Percentiles rank a stretch among this genome's conserved stretches.
Evolutionary conservation across 2,329 filamentous ascomycete species (phyloP).

Genomic region (Trichoderma sp.): DNA sequence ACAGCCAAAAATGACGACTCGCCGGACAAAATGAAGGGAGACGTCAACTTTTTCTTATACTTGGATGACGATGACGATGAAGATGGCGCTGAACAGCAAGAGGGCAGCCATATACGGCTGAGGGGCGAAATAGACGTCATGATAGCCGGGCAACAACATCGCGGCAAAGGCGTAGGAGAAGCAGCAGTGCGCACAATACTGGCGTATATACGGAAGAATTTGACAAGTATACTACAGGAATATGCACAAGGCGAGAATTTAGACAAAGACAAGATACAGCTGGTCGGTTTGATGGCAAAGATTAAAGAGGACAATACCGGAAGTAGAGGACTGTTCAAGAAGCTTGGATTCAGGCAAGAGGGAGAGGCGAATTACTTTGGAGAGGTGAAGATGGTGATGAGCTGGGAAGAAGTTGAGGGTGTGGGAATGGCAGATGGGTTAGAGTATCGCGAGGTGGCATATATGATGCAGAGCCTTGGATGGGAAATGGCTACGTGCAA

Average conservation of each 20-base stretch:
- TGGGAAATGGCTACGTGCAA: background rate
- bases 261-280: background rate
- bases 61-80: conserved; percentile 46
- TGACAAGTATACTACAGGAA: conserved; percentile 54
- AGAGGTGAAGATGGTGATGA: conserved; percentile 55
- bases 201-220: conserved; percentile 62
- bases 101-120: conserved; percentile 28
- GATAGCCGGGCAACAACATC: conserved; percentile 65
- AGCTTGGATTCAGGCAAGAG: conserved; percentile 54
- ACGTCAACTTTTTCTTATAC: conserved; percentile 80
- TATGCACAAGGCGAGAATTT: conserved; percentile 35
- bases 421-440: conserved; percentile 3
- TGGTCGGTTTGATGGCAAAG: conserved; percentile 54
- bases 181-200: conserved; percentile 69
- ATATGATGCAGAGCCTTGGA: background rate
- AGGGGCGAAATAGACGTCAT: conserved; percentile 84
- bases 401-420: conserved; percentile 34
- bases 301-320: conserved; percentile 58
- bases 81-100: conserved; percentile 28
- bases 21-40: conserved; percentile 64
- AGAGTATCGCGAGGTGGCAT: conserved; percentile 4
- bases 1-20: conserved; percentile 54
- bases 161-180: conserved; percentile 65
- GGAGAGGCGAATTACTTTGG: conserved; percentile 62
- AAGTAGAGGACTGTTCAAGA: conserved; percentile 54